These are phyloP conservation scores for Fonsecaea monophora DNA, from an alignment of 2,329 filamentous ascomycete species.

Conservation along the genomic window DNA sequence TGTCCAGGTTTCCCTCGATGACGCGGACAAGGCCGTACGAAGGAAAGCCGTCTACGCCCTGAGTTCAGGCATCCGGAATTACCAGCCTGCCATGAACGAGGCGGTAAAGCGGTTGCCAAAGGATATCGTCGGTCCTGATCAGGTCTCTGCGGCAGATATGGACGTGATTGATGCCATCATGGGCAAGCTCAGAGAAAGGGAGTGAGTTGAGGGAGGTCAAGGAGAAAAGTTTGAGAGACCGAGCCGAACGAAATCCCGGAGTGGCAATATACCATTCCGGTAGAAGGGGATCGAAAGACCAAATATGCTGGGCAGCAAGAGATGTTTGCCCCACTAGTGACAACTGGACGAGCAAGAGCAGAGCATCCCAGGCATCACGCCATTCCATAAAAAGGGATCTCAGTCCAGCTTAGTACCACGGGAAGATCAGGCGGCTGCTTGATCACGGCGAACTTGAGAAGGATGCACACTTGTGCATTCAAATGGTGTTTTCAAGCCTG, in stretches of 20 bases:
- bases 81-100: conserved; percentile 74
- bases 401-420: not conserved
- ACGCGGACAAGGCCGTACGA: conserved; percentile 68
- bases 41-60: conserved; percentile 90
- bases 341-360: not conserved
- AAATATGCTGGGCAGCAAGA: not conserved
- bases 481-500: not conserved
- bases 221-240: not conserved
- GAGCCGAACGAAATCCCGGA: not conserved
- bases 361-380: not conserved
- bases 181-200: conserved; percentile 57
- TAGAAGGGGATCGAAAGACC: not conserved
- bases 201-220: conserved; percentile 9
- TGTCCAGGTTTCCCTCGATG: conserved; percentile 67
- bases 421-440: not conserved
- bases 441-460: not conserved
- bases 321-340: not conserved
- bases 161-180: conserved; percentile 80
- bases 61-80: conserved; percentile 85
- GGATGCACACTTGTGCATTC: not conserved
- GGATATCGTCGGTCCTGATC: conserved; percentile 64
- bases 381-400: not conserved
- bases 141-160: conserved; percentile 86
- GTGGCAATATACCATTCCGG: conserved; percentile 1
- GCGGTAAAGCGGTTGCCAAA: conserved; percentile 71